These are phyloP conservation scores for Tolypocladium sp. DNA, from an alignment of 2,329 filamentous ascomycete species.

Conservation along the genomic window DNA sequence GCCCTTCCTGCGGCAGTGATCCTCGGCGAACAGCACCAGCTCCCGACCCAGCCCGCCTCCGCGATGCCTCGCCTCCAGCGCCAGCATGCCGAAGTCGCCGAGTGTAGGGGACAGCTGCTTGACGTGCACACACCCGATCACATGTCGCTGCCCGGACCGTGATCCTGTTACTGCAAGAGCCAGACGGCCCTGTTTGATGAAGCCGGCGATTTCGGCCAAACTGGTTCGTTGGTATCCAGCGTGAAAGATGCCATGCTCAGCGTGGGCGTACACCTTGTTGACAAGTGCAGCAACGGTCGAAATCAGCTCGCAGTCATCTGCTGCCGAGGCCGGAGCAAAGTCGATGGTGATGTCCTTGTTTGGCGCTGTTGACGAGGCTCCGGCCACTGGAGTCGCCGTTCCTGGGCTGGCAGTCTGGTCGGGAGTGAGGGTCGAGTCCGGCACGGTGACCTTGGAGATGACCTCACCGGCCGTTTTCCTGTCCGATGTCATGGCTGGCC, in stretches of 20 bases:
- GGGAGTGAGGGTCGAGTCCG: not conserved
- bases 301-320: constrained; percentile 8
- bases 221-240: constrained; percentile 16
- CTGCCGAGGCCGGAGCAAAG: constrained; percentile 9
- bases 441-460: not conserved
- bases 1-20: constrained; percentile 13
- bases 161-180: constrained; percentile 6
- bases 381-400: not conserved
- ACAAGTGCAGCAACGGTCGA: constrained; percentile 9
- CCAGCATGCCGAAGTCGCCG: constrained; percentile 19
- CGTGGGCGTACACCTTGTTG: constrained; percentile 15
- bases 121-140: constrained; percentile 17
- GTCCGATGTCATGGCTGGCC: not conserved
- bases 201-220: constrained; percentile 8
- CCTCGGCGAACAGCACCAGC: constrained; percentile 17
- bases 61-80: constrained; percentile 12
- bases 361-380: not conserved
- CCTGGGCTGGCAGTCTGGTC: not conserved
- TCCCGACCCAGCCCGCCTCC: constrained; percentile 14
- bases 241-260: constrained; percentile 16
- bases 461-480: not conserved
- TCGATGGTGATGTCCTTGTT: constrained; percentile 6
- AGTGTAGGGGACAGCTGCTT: constrained; percentile 9
- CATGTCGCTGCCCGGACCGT: not conserved
- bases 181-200: constrained; percentile 12